Percentiles rank a stretch among this genome's conserved stretches.
Conservation (phyloP, 2,329 filamentous ascomycete species). For the Alternaria sp. region DNA sequence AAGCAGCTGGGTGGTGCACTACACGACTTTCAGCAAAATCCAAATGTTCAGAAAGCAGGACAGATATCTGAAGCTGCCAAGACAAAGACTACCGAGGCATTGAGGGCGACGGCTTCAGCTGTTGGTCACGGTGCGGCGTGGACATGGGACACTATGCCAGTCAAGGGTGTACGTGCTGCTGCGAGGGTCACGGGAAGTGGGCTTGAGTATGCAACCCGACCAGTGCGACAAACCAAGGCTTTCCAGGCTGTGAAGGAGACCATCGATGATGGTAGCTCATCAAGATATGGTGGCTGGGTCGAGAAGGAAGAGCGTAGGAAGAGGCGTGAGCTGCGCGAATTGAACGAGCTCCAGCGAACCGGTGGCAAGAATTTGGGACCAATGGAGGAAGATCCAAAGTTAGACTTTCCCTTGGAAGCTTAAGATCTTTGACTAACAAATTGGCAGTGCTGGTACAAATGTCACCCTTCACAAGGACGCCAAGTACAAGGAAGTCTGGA, state of each 20-base stretch:
- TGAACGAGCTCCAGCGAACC: slow-evolving; percentile 64
- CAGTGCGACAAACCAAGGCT: slow-evolving; percentile 91
- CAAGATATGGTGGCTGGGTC: slow-evolving; percentile 93
- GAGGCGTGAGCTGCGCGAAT: slow-evolving; percentile 75
- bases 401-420: slow-evolving; percentile 51
- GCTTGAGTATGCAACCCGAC: slow-evolving; percentile 92
- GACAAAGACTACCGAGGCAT: slow-evolving; percentile 76
- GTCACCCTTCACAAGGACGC: slow-evolving; percentile 96
- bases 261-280: slow-evolving; percentile 96
- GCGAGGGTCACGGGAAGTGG: slow-evolving; percentile 85
- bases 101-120: slow-evolving; percentile 84
- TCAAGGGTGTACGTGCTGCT: slow-evolving; percentile 88
- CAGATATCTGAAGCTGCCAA: slow-evolving; percentile 84
- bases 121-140: slow-evolving; percentile 91
- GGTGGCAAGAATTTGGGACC: slow-evolving; percentile 63
- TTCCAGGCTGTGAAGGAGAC: slow-evolving; percentile 93
- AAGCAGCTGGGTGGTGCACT: slow-evolving; percentile 91
- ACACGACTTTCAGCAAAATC: slow-evolving; percentile 91
- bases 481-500: slow-evolving; percentile 98
- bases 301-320: slow-evolving; percentile 93
- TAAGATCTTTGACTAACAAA: slow-evolving; percentile 19
- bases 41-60: slow-evolving; percentile 84
- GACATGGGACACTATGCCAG: slow-evolving; percentile 96
- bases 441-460: slow-evolving; percentile 83
- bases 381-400: slow-evolving; percentile 87